Percentiles rank a stretch among this genome's conserved stretches.
phyloP scores from a whole-genome alignment of 768 basidiomycete species.

The Mycena haematopus region DNA sequence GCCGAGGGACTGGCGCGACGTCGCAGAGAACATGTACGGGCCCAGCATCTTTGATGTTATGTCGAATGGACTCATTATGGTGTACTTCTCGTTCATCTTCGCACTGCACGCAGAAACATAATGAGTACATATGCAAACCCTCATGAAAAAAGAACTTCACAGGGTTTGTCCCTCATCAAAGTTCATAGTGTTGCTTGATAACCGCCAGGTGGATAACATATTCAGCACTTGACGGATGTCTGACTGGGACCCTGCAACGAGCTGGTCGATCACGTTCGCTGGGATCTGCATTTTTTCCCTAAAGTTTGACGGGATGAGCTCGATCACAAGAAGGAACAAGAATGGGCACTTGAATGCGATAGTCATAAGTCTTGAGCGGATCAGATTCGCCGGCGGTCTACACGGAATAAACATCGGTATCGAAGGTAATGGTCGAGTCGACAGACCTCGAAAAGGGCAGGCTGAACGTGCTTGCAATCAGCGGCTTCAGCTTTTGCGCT shows the following conservation, averaged over 20 bases:
- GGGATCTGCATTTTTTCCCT: slow-evolving; percentile 96
- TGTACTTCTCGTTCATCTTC: slow-evolving; percentile 91
- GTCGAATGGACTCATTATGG: slow-evolving; percentile 90
- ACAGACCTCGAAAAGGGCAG: slow-evolving; percentile 81
- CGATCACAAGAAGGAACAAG: not conserved
- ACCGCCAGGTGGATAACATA: slow-evolving; percentile 97
- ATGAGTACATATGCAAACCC: not conserved
- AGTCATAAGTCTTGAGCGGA: slow-evolving; percentile 87
- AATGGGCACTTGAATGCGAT: slow-evolving; percentile 85
- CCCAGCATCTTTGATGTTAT: slow-evolving; percentile 89
- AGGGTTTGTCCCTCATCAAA: slow-evolving; percentile 93
- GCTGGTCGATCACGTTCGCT: slow-evolving; percentile 89
- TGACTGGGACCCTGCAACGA: slow-evolving; percentile 87
- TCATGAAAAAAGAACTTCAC: slow-evolving; percentile 53
- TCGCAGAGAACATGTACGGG: slow-evolving; percentile 88
- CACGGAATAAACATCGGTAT: not conserved
- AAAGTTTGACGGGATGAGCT: not conserved
- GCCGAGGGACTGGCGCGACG: slow-evolving; percentile 77
- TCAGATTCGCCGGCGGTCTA: slow-evolving; percentile 77
- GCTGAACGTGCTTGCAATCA: slow-evolving; percentile 72
- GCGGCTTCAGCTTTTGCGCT: slow-evolving; percentile 91
- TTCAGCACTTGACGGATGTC: slow-evolving; percentile 98
- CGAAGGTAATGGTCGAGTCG: not conserved
- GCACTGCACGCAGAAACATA: slow-evolving; percentile 52
- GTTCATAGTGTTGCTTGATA: slow-evolving; percentile 81